These are phyloP conservation scores for Penicillium sp. DNA, from an alignment of 2,329 filamentous ascomycete genomes.

Conservation along the genomic window DNA sequence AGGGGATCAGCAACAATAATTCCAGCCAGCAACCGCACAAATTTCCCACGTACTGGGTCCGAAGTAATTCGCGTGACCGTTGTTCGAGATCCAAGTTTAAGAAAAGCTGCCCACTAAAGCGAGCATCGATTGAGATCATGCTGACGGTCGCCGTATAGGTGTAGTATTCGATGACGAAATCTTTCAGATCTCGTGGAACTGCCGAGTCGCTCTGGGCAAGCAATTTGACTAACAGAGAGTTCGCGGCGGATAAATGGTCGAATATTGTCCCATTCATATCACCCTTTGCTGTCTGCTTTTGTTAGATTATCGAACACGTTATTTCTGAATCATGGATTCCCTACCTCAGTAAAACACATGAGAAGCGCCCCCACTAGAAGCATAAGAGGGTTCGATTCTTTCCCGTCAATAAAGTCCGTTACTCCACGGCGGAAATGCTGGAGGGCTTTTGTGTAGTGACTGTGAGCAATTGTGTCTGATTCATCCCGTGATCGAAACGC, in stretches of 20 bases:
- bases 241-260: conserved; percentile 49
- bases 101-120: conserved; percentile 30
- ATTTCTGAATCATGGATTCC: conserved; percentile 1
- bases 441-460: conserved; percentile 33
- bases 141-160: conserved; percentile 50
- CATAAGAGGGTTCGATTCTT: conserved; percentile 38
- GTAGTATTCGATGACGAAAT: conserved; percentile 53
- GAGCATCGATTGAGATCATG: conserved; percentile 48
- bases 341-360: conserved; percentile 51
- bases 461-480: conserved; percentile 31
- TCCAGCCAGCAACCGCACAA: conserved; percentile 36
- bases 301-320: not conserved
- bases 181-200: conserved; percentile 41
- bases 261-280: conserved; percentile 50
- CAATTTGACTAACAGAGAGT: conserved; percentile 43
- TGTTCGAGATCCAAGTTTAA: conserved; percentile 48
- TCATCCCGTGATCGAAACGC: conserved; percentile 33
- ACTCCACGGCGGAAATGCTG: conserved; percentile 31
- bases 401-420: conserved; percentile 33
- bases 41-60: conserved; percentile 32
- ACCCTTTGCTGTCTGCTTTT: conserved; percentile 42
- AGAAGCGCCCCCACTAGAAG: conserved; percentile 49
- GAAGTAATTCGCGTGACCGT: conserved; percentile 30
- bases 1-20: conserved; percentile 31
- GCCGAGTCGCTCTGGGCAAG: conserved; percentile 36